Evolutionary conservation across 768 basidiomycete species (phyloP).

Genomic region (Leccinum subgranulosum): DNA sequence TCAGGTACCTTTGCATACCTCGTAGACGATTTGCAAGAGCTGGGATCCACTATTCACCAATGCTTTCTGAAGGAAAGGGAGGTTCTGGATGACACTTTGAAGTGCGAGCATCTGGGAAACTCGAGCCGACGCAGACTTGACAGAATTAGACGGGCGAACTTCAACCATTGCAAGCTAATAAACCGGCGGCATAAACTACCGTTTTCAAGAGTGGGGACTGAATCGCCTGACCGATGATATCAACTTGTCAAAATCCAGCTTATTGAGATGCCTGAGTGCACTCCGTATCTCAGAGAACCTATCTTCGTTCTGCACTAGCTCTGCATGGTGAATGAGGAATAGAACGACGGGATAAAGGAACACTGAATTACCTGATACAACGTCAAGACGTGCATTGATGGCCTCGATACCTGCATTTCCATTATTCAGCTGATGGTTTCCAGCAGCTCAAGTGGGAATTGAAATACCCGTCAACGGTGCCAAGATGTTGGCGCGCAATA

Average conservation of each 20-base stretch:
- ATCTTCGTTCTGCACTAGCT: conserved; percentile 75
- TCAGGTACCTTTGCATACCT: conserved; percentile 38
- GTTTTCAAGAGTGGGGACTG: background rate
- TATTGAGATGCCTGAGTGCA: conserved; percentile 68
- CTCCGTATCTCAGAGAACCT: conserved; percentile 64
- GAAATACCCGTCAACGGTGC: conserved; percentile 73
- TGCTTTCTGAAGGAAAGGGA: conserved; percentile 63
- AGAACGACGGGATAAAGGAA: background rate
- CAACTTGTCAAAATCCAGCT: conserved; percentile 86
- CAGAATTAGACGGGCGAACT: conserved; percentile 47
- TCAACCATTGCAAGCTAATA: conserved; percentile 67
- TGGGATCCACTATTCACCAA: conserved; percentile 55
- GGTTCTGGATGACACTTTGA: conserved; percentile 62
- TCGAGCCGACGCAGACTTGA: conserved; percentile 64
- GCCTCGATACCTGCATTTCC: conserved; percentile 35
- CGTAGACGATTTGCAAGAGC: conserved; percentile 58
- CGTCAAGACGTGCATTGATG: conserved; percentile 81
- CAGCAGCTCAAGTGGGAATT: background rate
- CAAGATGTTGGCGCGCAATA: conserved; percentile 76
- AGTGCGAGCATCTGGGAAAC: conserved; percentile 80
- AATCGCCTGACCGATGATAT: conserved; percentile 55
- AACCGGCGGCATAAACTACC: background rate
- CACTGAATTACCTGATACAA: conserved; percentile 63
- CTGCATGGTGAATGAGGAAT: conserved; percentile 34
- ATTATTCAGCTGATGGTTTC: background rate